A percentile compares a stretch with the other conserved stretches of the same genome.
phyloP scores from a whole-genome alignment of 768 basidiomycete genomes.

The Tephrocybe rancida region DNA sequence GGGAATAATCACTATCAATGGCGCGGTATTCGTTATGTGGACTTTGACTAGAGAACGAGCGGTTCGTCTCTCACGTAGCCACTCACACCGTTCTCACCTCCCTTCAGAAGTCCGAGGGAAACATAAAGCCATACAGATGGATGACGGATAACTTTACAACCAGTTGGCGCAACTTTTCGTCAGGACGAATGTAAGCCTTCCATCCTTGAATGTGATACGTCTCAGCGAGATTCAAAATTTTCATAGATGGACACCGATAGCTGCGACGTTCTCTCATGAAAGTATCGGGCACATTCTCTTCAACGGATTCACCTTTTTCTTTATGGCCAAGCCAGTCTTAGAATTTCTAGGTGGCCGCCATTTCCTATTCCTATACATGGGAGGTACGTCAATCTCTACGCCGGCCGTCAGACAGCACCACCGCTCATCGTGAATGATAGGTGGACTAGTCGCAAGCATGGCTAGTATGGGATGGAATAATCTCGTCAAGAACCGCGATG shows the following conservation, averaged over 20 bases:
- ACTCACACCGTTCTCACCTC: constrained; percentile 3
- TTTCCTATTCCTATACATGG: constrained; percentile 75
- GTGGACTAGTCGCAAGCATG: constrained; percentile 60
- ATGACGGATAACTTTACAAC: constrained; percentile 67
- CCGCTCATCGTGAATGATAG: too few species aligned
- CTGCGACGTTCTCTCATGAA: constrained; percentile 72
- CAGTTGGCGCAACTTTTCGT: constrained; percentile 58
- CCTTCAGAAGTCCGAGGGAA: constrained; percentile 39
- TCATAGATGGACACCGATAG: constrained; percentile 75
- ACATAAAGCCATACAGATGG: constrained; percentile 40
- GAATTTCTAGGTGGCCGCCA: constrained; percentile 61
- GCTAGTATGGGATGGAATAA: constrained; percentile 52
- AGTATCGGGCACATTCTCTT: constrained; percentile 64
- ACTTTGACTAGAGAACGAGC: constrained; percentile 42
- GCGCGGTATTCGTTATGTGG: constrained; percentile 64
- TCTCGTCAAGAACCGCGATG: constrained; percentile 33
- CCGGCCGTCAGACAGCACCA: too few species aligned
- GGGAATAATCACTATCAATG: constrained; percentile 67
- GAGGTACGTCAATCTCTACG: constrained; percentile 46
- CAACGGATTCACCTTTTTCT: constrained; percentile 79
- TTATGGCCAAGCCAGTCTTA: constrained; percentile 70
- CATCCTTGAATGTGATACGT: background rate
- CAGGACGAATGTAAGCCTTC: constrained; percentile 64
- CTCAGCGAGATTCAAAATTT: constrained; percentile 5
- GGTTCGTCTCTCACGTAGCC: constrained; percentile 19